Evolutionary conservation across 2,329 filamentous ascomycete genomes (phyloP), one percentile per base, ranked within the genome.

Genomic region (Pseudomassariella vexata): DNA sequence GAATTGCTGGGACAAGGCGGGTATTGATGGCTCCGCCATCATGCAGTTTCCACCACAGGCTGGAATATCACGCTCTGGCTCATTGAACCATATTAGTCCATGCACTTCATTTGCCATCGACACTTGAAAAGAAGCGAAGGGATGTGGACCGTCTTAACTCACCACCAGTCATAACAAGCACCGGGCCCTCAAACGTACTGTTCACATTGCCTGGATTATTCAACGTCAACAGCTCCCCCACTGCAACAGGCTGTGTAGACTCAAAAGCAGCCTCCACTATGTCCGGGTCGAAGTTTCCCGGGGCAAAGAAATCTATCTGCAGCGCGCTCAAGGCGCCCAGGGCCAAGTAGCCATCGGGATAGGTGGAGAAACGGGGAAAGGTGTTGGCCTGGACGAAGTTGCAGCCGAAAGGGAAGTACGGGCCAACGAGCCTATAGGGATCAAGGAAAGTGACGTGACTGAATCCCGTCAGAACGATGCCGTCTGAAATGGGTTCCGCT

Each of bases 11-110:
- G 65, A 66, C 15, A 50, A 48, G 9, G 60, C 21, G 11, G 12
- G 65, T 2, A 70, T 65, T 50, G 24, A 52, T 42, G 10, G 55
- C 59, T 0, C 66, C 58, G 3, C 59, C 47, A 55, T n/a, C n/a
- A n/a, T n/a, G n/a, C 76, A 82, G 51, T 81, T 68, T 17, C 75
- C 73, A 4, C 76, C 78, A 37, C 79, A 82, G 52, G 76, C 82
- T 5, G 71, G 67, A 9, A 70, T 36, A 29, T 78, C 69, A 9
- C 52, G 50, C 14, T 64, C 64, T 67, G 10, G 8, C 14, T 19
- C 5, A 14, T 11, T 3, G 10, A 20, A 19, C 26, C 16, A n/a
- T 19, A 15, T 23, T 41, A 29, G 11, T 30, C 15, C 6, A 3
- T 11, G n/a, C n/a, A n/a, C 9, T 4, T 4, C 3, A 4, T 9